Conservation (phyloP, 2,329 filamentous ascomycete species). For the Trichoderma arundinaceum region DNA sequence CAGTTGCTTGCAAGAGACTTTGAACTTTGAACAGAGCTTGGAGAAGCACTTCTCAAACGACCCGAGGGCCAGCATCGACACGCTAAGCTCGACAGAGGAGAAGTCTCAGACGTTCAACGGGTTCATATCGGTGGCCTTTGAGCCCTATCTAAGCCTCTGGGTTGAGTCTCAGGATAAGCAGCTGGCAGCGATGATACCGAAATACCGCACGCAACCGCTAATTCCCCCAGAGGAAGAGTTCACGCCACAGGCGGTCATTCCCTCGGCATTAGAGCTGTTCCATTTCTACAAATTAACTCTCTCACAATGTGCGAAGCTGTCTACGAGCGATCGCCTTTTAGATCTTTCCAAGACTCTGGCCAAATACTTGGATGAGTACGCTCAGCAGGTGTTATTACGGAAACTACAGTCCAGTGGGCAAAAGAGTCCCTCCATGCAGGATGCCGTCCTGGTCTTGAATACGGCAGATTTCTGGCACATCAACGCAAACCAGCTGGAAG, state of each 20-base stretch:
- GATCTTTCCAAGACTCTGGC: slow-evolving; percentile 86
- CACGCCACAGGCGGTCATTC: slow-evolving; percentile 83
- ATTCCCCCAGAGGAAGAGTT: slow-evolving; percentile 89
- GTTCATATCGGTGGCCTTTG: slow-evolving; percentile 93
- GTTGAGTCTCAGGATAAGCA: slow-evolving; percentile 95
- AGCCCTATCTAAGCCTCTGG: slow-evolving; percentile 96
- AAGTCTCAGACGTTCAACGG: slow-evolving; percentile 81
- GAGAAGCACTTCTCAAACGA: slow-evolving; percentile 80
- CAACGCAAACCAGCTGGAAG: slow-evolving; percentile 90
- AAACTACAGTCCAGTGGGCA: slow-evolving; percentile 65
- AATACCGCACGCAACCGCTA: slow-evolving; percentile 82
- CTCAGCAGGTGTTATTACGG: slow-evolving; percentile 85
- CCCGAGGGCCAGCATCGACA: slow-evolving; percentile 84
- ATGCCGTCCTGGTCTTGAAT: slow-evolving; percentile 86
- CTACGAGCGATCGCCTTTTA: slow-evolving; percentile 83
- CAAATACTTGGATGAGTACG: slow-evolving; percentile 94
- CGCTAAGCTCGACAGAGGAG: slow-evolving; percentile 78
- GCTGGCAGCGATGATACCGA: slow-evolving; percentile 81
- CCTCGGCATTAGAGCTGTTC: slow-evolving; percentile 94
- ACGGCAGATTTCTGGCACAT: slow-evolving; percentile 97
- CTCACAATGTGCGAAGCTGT: slow-evolving; percentile 94
- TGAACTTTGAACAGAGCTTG: slow-evolving; percentile 93
- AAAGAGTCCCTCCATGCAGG: slow-evolving; percentile 66
- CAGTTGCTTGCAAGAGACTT: slow-evolving; percentile 89
- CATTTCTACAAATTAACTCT: slow-evolving; percentile 94